phyloP scores from a whole-genome alignment of 1,284 basidiomycete species.

The Sanguinoderma infundibulare region DNA sequence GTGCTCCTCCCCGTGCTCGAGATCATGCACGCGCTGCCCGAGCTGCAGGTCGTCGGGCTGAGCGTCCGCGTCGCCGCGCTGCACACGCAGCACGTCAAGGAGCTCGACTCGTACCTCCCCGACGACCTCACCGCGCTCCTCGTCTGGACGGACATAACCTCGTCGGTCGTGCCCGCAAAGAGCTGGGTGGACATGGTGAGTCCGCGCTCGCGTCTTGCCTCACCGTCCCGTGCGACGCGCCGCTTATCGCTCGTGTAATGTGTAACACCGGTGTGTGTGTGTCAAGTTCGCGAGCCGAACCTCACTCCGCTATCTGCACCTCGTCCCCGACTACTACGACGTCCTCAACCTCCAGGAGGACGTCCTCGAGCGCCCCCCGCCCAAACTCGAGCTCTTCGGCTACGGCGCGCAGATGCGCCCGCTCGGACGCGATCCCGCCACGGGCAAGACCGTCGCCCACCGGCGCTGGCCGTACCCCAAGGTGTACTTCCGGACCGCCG shows the following conservation, averaged over 20 bases:
- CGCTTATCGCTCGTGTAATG: too few relatives aligned
- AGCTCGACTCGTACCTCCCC: neutral
- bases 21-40: neutral
- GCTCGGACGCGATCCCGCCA: neutral
- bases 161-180: neutral
- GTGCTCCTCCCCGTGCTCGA: neutral
- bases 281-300: neutral
- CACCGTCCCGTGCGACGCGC: too few relatives aligned
- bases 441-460: neutral
- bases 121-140: neutral
- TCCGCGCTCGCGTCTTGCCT: neutral
- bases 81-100: neutral
- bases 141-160: neutral
- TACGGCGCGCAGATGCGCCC: neutral
- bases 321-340: neutral
- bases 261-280: too few relatives aligned
- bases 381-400: neutral
- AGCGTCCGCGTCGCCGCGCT: neutral
- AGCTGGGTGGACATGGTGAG: neutral
- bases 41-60: neutral
- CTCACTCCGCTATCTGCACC: neutral
- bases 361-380: neutral
- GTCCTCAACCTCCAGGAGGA: neutral
- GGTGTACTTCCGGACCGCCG: neutral
- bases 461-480: constrained; percentile 1